These are phyloP conservation scores for Candida succiphila DNA, from an alignment of 805 yeast genomes.

Conservation along the genomic window DNA sequence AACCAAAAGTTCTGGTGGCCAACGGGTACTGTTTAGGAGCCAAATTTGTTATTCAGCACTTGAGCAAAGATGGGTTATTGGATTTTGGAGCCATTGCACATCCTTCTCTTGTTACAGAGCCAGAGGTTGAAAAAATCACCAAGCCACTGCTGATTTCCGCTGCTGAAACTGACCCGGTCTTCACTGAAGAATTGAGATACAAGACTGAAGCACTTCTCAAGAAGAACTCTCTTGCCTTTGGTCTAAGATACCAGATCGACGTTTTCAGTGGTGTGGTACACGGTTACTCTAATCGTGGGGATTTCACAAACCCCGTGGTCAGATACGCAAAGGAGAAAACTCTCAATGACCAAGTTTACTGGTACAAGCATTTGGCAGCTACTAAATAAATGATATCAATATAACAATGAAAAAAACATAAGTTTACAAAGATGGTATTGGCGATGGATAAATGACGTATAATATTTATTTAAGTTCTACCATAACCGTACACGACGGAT, in stretches of 20 bases:
- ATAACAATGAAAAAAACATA: neutral
- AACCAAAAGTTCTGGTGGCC: slow-evolving; percentile 41
- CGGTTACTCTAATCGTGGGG: slow-evolving; percentile 80
- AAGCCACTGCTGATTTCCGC: slow-evolving; percentile 64
- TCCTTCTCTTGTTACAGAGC: slow-evolving; percentile 64
- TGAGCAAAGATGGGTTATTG: slow-evolving; percentile 24
- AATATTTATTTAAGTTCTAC: neutral
- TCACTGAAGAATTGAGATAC: slow-evolving; percentile 54
- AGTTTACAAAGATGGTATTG: neutral
- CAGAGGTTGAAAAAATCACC: slow-evolving; percentile 48
- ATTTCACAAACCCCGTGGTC: slow-evolving; percentile 38
- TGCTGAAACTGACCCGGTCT: slow-evolving; percentile 61
- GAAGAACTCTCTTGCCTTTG: slow-evolving; percentile 40
- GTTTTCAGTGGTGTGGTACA: slow-evolving; percentile 57
- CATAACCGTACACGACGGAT: slow-evolving; percentile 1
- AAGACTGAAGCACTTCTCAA: slow-evolving; percentile 41
- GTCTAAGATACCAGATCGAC: slow-evolving; percentile 51
- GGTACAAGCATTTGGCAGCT: slow-evolving; percentile 16
- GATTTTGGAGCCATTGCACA: slow-evolving; percentile 73
- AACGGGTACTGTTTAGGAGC: slow-evolving; percentile 87
- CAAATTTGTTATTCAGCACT: slow-evolving; percentile 48
- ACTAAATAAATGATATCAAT: neutral
- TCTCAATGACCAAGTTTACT: slow-evolving; percentile 33
- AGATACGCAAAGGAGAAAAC: slow-evolving; percentile 63
- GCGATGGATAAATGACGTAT: neutral